Base-by-base conservation (phyloP, 805 yeast species). In the Metschnikowia orientalis region DNA sequence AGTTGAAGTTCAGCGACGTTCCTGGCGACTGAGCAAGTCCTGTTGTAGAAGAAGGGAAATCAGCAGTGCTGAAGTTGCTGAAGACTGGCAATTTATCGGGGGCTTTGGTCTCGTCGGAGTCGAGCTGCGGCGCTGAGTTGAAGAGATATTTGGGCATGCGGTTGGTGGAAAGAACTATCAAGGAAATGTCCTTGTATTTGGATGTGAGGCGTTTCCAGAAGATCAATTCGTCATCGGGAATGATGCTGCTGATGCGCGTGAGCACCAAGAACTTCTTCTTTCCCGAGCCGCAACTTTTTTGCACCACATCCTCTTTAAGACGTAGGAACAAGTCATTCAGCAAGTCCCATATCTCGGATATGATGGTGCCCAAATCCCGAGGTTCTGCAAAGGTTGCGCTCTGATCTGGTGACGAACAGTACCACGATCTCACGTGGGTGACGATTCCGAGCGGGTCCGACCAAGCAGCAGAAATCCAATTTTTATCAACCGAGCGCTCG, bases 391-490 rank as follows among this genome's bases (percentile, higher is more conserved):
- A 35, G 6, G 20, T 18, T n/a, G n/a, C n/a, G n/a, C n/a, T n/a
- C n/a, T n/a, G n/a, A n/a, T n/a, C n/a, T n/a, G n/a, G n/a, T 32
- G 60, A 59, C 5, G 49, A 53, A 51, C 69, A 64, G 45, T 67
- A 70, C 89, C 90, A 83, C 0, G 87, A 71, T 43, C 76, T 79
- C 0, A 79, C 71, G 28, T 67, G 69, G 11, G 79, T 73, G 8
- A 75, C 67, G 3, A 67, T 64, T 0, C 95, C 95, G 53, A 73
- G 71, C 30, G 89, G 90, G 50, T 90, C 95, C 0, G 92, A 70
- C 94, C 97, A 87, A 1, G 94, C 81, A 0, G 86, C 94, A 14
- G 79, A 76, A 26, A 87, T 69, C 95, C 96, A 90, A 34, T 75
- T 77, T 40, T 77, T 78, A 54, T 89, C 95, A 3, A 74, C 65